Percentiles rank a stretch among this genome's conserved stretches.
phyloP scores from a whole-genome alignment of 345 rosid species.

The Bruguiera sexangula region DNA sequence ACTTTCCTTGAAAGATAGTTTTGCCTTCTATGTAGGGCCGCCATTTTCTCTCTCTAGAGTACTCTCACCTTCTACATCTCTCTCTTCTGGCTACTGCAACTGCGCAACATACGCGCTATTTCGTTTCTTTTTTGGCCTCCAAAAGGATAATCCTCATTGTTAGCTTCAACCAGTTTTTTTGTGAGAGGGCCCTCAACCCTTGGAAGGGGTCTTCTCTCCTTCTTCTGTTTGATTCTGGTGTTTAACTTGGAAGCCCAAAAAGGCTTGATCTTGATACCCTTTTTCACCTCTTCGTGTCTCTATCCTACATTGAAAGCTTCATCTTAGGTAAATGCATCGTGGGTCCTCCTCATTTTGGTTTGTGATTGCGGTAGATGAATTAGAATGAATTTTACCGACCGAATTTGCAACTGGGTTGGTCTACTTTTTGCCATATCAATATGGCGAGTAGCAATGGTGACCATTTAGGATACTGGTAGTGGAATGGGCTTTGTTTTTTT shows the following conservation, averaged over 20 bases:
- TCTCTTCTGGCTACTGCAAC: neutral
- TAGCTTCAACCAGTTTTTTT: neutral
- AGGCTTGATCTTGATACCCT: neutral
- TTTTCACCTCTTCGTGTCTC: neutral
- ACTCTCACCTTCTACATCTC: neutral
- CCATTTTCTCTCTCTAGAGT: no score
- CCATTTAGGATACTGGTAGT: no score
- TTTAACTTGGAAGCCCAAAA: neutral
- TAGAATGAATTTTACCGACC: neutral
- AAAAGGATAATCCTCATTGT: neutral
- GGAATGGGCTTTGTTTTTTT: no score
- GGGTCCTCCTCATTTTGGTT: constrained; percentile 8
- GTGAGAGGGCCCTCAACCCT: no score
- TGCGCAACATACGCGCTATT: constrained; percentile 9
- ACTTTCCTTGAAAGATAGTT: no score
- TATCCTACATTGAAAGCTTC: neutral
- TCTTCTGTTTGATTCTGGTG: neutral
- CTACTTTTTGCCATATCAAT: neutral
- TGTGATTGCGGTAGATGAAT: neutral
- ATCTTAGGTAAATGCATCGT: neutral
- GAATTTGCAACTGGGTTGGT: constrained; percentile 6
- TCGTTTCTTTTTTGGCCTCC: neutral
- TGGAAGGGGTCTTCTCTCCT: neutral
- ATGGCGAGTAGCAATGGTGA: neutral
- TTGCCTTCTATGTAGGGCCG: no score